Base-by-base conservation (phyloP, 164 flowering plant genomes). In the Chimonanthus praecox region DNA sequence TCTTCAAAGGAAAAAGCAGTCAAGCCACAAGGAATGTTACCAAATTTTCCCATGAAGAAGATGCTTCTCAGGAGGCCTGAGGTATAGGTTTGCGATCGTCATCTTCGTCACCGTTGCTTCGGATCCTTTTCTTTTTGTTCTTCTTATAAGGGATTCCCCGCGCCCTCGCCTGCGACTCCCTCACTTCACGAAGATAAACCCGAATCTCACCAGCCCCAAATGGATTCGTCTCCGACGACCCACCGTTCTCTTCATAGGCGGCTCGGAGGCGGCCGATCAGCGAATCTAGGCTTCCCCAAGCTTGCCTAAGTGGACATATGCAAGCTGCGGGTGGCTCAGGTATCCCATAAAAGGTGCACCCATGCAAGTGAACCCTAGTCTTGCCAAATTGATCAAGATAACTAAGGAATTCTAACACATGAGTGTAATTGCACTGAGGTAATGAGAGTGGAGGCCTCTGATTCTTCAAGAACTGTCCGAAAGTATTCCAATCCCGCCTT, bases 261-360 rank as follows among this genome's bases (percentile, higher is more conserved):
- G 86, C 86, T 70, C 86, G 73, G 46, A 84, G 86, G 33, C 86
- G 74, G 5, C 86, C 86, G 3, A 83, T 82, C 4, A 83, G 75
- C 0, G 86, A 80, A 47, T 83, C 86, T 4, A 83, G 78, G 73
- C 86, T 83, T 0, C 86, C 86, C 86, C 86, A 83, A 69, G 86
- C 86, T 77, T 83, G 86, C 74, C 78, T 76, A 0, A 83, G 70
- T 16, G 87, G 87, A 63, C 87, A 84, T 33, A 82, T 69, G 50
- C 87, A 84, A 33, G 87, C 84, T 9, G 84, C 87, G 2, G 87
- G 87, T 7, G 87, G 87, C 49, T 84, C 87, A 5, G 87, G 85
- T 67, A 81, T 82, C 49, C 87, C 87, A 64, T 72, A 84, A 63
- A 79, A 84, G 44, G 70, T 62, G 60, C 87, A 84, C 15, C 84